Evolutionary conservation across 805 yeast species (phyloP).

Genomic region (Ogataea dorogensis): DNA sequence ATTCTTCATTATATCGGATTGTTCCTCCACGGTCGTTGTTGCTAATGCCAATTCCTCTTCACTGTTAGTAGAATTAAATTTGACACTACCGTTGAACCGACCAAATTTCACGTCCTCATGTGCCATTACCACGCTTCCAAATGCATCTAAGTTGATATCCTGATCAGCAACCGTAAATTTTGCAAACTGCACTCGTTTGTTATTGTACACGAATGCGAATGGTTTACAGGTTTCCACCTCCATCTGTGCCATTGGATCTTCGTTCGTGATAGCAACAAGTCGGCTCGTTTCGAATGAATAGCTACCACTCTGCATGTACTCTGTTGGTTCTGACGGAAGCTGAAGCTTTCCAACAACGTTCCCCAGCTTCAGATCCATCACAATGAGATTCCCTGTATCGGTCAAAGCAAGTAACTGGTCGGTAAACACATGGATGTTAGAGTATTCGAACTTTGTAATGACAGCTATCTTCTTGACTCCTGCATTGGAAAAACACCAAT

Average conservation of each 20-base stretch:
- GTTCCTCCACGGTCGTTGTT: slow-evolving; percentile 1
- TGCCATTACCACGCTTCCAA: slow-evolving; percentile 16
- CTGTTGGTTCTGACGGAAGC: slow-evolving; percentile 6
- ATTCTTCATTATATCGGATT: slow-evolving; percentile 2
- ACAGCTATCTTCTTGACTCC: slow-evolving; percentile 23
- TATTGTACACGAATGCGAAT: slow-evolving; percentile 26
- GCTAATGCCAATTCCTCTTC: slow-evolving; percentile 8
- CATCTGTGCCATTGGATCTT: slow-evolving; percentile 45
- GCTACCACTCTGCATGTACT: no score
- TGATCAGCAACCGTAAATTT: slow-evolving; percentile 10
- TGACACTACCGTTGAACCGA: slow-evolving; percentile 19
- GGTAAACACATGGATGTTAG: slow-evolving; percentile 1
- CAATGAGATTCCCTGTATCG: slow-evolving; percentile 24
- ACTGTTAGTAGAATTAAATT: slow-evolving; percentile 10
- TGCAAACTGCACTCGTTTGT: slow-evolving; percentile 26
- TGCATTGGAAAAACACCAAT: slow-evolving; percentile 47
- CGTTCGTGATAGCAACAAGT: neutral
- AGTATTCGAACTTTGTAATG: neutral
- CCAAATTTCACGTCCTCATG: slow-evolving; percentile 21
- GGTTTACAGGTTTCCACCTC: slow-evolving; percentile 55
- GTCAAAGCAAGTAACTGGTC: slow-evolving; percentile 26
- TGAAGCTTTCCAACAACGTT: slow-evolving; percentile 21
- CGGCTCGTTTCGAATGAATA: no score
- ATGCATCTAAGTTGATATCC: slow-evolving; percentile 13
- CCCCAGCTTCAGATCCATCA: slow-evolving; percentile 20